A percentile compares a stretch with the other conserved stretches of the same genome.
phyloP scores from a whole-genome alignment of 257 asterid genomes.

The Paraleonurus japonicus region DNA sequence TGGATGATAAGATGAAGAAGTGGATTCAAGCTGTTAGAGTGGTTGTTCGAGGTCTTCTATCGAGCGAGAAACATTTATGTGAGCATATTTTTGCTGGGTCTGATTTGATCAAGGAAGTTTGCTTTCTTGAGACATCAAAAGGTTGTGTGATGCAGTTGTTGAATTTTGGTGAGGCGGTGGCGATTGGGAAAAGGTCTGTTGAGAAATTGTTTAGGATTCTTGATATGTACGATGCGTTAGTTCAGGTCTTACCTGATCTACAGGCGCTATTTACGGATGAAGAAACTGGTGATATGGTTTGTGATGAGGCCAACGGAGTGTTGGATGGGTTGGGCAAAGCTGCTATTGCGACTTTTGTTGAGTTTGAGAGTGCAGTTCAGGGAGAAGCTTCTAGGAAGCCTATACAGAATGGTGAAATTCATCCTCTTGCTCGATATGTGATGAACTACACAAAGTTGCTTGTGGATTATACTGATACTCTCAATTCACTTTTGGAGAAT shows the following conservation, averaged over 20 bases:
- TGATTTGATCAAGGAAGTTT: conserved; percentile 75
- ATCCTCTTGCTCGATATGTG: conserved; percentile 87
- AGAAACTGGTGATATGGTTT: conserved; percentile 76
- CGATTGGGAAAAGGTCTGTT: conserved; percentile 74
- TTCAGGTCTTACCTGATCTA: conserved; percentile 62
- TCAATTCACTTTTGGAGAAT: conserved; percentile 58
- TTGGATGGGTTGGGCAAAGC: conserved; percentile 76
- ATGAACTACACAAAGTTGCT: conserved; percentile 90
- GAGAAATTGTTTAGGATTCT: conserved; percentile 89
- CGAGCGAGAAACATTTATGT: conserved; percentile 72
- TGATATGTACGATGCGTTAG: conserved; percentile 85
- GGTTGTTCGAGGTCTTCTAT: conserved; percentile 61
- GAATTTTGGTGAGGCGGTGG: conserved; percentile 97
- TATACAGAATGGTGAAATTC: conserved; percentile 79
- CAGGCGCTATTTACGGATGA: conserved; percentile 64
- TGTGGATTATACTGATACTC: conserved; percentile 77
- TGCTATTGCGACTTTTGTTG: conserved; percentile 85
- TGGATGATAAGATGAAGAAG: conserved; percentile 93
- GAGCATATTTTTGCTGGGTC: conserved; percentile 74
- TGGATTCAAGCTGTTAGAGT: conserved; percentile 86
- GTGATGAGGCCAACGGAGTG: conserved; percentile 81
- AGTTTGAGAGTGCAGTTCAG: conserved; percentile 89
- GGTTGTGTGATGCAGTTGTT: conserved; percentile 92
- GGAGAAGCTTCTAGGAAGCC: conserved; percentile 83
- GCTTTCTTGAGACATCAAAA: conserved; percentile 82